A percentile compares a stretch with the other conserved stretches of the same genome.
Conservation (phyloP, 1,284 basidiomycete genomes). For the Coriolopsis trogii region DNA sequence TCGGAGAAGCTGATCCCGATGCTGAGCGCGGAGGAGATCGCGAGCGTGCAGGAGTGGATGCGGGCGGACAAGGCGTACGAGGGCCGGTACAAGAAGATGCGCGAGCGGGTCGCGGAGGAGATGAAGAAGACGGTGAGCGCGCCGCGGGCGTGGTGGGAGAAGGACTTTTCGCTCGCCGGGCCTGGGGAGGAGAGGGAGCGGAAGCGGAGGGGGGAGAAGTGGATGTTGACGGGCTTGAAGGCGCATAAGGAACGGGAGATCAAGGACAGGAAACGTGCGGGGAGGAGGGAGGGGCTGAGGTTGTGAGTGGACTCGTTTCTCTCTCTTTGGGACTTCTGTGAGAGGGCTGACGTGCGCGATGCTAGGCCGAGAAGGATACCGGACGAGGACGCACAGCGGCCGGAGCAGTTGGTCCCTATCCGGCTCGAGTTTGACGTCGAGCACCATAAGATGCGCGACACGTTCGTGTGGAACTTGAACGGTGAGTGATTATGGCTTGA, state of each 20-base stretch:
- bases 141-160: slow-evolving; percentile 53
- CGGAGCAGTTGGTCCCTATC: slow-evolving; percentile 89
- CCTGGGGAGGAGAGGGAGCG: slow-evolving; percentile 11
- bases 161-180: slow-evolving; percentile 33
- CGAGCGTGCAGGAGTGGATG: slow-evolving; percentile 54
- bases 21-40: slow-evolving; percentile 50
- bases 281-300: slow-evolving; percentile 70
- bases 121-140: slow-evolving; percentile 34
- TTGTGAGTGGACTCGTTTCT: slow-evolving; percentile 45
- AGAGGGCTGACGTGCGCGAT: slow-evolving; percentile 9
- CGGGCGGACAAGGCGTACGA: slow-evolving; percentile 54
- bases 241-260: slow-evolving; percentile 40
- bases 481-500: slow-evolving; percentile 54
- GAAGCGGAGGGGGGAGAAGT: slow-evolving; percentile 45
- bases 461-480: slow-evolving; percentile 96
- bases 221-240: slow-evolving; percentile 41
- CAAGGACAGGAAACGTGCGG: slow-evolving; percentile 52
- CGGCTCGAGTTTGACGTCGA: slow-evolving; percentile 94
- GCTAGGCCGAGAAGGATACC: slow-evolving; percentile 65
- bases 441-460: slow-evolving; percentile 91
- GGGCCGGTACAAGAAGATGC: slow-evolving; percentile 44
- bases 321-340: not conserved
- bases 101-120: slow-evolving; percentile 48
- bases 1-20: slow-evolving; percentile 57
- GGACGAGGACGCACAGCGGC: slow-evolving; percentile 57